These are phyloP conservation scores for Cladosporium colombiae DNA, from an alignment of 2,329 filamentous ascomycete species.

Conservation along the genomic window DNA sequence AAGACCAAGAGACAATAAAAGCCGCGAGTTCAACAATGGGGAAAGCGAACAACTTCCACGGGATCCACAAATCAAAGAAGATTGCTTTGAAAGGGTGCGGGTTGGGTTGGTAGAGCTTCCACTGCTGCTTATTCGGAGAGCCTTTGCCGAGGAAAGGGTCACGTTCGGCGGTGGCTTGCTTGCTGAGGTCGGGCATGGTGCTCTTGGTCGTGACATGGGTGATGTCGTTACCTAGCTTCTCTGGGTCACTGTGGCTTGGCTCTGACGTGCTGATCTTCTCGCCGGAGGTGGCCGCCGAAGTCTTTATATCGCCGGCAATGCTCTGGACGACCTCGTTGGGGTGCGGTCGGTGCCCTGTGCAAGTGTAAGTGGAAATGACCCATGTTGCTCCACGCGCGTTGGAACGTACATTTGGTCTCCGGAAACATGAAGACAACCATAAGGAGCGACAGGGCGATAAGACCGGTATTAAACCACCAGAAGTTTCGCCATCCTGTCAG, in stretches of 20 bases:
- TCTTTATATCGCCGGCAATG: slow-evolving; percentile 10
- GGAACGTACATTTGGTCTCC: slow-evolving; percentile 56
- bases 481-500: slow-evolving; percentile 62
- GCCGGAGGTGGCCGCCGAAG: slow-evolving; percentile 22
- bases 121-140: slow-evolving; percentile 57
- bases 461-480: slow-evolving; percentile 65
- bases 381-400: no score
- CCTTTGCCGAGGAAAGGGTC: slow-evolving; percentile 61
- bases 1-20: slow-evolving; percentile 63
- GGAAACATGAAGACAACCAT: slow-evolving; percentile 62
- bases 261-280: slow-evolving; percentile 26
- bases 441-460: slow-evolving; percentile 53
- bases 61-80: slow-evolving; percentile 58
- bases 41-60: slow-evolving; percentile 63
- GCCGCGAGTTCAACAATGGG: slow-evolving; percentile 64
- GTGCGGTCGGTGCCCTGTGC: slow-evolving; percentile 45
- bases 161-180: slow-evolving; percentile 43
- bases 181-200: slow-evolving; percentile 30
- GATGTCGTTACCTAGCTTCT: slow-evolving; percentile 30
- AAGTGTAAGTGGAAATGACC: background rate
- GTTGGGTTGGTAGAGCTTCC: slow-evolving; percentile 54
- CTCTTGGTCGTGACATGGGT: slow-evolving; percentile 26
- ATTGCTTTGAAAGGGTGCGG: slow-evolving; percentile 50
- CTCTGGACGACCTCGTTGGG: slow-evolving; percentile 30
- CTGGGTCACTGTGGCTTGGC: slow-evolving; percentile 25